phyloP scores from a whole-genome alignment of 1,284 basidiomycete species.

The Rhodotorula sp. region DNA sequence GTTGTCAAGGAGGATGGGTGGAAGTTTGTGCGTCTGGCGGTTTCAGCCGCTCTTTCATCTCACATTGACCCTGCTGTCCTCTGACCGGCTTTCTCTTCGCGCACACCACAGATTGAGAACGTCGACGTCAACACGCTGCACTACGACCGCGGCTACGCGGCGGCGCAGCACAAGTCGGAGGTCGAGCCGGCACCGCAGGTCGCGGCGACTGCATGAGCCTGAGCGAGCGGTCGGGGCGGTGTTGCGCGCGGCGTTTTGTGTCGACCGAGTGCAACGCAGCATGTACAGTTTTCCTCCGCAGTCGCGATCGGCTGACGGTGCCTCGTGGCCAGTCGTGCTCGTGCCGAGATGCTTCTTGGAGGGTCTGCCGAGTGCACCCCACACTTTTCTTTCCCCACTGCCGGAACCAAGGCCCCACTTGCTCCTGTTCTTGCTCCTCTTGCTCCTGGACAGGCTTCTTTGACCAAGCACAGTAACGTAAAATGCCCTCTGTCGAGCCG shows the following conservation, averaged over 20 bases:
- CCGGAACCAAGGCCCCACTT: no score
- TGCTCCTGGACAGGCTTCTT: no score
- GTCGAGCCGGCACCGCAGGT: not conserved
- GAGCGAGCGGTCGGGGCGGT: no score
- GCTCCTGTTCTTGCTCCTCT: no score
- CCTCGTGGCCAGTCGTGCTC: no score
- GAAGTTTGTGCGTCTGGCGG: conserved; percentile 39
- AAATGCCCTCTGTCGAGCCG: no score
- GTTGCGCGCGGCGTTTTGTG: not conserved
- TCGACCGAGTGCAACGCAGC: not conserved
- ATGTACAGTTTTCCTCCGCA: not conserved
- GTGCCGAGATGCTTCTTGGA: no score
- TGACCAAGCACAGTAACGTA: no score
- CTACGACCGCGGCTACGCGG: conserved; percentile 36
- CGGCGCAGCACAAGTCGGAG: conserved; percentile 9
- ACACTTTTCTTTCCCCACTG: no score
- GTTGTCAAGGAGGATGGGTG: conserved; percentile 75
- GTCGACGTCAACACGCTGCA: conserved; percentile 44
- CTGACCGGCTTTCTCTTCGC: not conserved
- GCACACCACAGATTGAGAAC: conserved; percentile 38
- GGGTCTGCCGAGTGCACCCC: no score
- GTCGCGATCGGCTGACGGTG: not conserved
- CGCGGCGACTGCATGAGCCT: conserved; percentile 7
- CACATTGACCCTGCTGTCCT: no score
- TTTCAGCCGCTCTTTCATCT: no score